Evolutionary conservation across 371 early-diverging fungal genomes (phyloP), one percentile per base, ranked within the genome.

Genomic region (Funneliformis caledonium): DNA sequence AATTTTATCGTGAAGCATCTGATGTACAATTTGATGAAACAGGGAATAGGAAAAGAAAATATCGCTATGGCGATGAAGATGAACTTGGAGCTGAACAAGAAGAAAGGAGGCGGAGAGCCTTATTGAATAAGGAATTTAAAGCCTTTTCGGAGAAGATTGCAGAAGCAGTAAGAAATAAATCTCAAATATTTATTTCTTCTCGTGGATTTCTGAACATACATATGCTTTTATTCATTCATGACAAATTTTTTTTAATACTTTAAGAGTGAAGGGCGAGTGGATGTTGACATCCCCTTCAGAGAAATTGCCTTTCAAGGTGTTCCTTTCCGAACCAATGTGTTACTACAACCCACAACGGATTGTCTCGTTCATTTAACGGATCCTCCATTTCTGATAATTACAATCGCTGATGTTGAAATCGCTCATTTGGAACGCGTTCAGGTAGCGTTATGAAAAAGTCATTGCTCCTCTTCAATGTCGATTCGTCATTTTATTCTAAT

Each of bases 241-340:
- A 37, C 37, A 37, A 37, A 37, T 22, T 56, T 26, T 56, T 7
- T 19, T 68, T 50, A 19, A 26, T 62, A 56, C 78, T 64, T 75
- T 33, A 82, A 92, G 89, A 94, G 94, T 83, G 92, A 93, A 83
- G 89, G 90, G 72, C 90, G 91, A 70, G 88, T 99, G 12, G 97
- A 97, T 80, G 94, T 98, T 10, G 99, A 99, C 85, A 89, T 94
- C 73, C 99, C 99, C 0, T 94, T 95, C 89, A 90, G 97, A 80
- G 97, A 98, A 72, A 89, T 97, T 37, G 97, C 97, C 0, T 99
- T 99, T 90, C 90, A 92, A 69, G 99, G 99, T 81, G 99, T 99
- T 12, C 98, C 99, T 0, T 90, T 91, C 87, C 92, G 97, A 80
- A 94, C 98, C 83, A 95, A 96, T 81, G 99, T 99, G 8, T 84